Evolutionary conservation across 768 basidiomycete species (phyloP).

Genomic region (Cystobasidium ongulense): DNA sequence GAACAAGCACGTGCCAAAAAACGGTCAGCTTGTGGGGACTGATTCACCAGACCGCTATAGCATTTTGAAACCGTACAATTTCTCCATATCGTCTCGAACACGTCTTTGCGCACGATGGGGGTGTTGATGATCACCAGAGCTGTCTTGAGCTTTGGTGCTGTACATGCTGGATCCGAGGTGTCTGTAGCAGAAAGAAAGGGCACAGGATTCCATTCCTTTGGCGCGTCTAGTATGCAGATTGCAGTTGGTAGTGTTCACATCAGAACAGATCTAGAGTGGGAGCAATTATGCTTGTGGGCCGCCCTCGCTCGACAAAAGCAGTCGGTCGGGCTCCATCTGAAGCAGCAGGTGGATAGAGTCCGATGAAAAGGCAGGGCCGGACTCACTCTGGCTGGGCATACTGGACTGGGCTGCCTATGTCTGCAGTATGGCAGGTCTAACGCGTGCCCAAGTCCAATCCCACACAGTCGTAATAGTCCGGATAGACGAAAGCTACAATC

Average conservation of each 20-base stretch:
- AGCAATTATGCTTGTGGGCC: no score
- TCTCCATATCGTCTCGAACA: slow-evolving; percentile 58
- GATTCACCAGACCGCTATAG: slow-evolving; percentile 34
- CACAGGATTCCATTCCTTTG: slow-evolving; percentile 17
- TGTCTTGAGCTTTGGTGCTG: neutral
- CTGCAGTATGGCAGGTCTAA: neutral
- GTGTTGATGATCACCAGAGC: slow-evolving; percentile 86
- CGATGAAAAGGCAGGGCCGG: no score
- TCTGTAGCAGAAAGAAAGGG: slow-evolving; percentile 1
- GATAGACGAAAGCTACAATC: no score
- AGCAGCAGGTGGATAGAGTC: no score
- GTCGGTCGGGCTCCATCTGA: no score
- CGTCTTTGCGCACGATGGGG: slow-evolving; percentile 56
- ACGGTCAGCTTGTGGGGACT: slow-evolving; percentile 29
- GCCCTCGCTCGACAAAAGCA: no score
- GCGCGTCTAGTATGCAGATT: no score
- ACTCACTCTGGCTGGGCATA: neutral
- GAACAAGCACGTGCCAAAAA: slow-evolving; percentile 41
- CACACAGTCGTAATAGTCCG: no score
- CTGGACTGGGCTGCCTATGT: neutral
- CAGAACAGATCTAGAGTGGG: no score
- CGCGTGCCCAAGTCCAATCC: no score
- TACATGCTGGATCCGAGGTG: neutral
- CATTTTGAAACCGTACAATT: slow-evolving; percentile 38
- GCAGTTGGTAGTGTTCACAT: no score